These are phyloP conservation scores for Diutina catenulata DNA, from an alignment of 1,139 yeast genomes.

Conservation along the genomic window DNA sequence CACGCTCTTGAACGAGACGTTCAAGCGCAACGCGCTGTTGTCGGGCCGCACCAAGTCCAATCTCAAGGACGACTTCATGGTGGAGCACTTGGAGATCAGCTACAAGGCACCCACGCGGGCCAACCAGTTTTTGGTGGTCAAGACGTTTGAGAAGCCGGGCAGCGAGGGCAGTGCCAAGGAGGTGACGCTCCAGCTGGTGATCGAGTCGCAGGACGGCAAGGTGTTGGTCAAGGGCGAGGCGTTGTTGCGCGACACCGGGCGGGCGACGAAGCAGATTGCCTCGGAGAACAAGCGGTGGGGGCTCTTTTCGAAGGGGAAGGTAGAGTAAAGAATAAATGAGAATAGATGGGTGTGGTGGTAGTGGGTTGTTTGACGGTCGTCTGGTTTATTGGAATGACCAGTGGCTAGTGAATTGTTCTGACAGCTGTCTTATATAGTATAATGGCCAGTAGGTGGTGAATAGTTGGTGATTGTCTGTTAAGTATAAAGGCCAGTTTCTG, in stretches of 20 bases:
- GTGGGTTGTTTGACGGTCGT: too few species aligned
- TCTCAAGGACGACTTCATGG: constrained; percentile 30
- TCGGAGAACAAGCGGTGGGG: not conserved
- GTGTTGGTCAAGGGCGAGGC: constrained; percentile 28
- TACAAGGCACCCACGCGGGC: constrained; percentile 72
- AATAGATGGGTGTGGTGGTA: too few species aligned
- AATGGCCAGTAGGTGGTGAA: too few species aligned
- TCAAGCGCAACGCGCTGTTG: constrained; percentile 44
- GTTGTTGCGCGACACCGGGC: constrained; percentile 26
- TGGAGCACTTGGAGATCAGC: constrained; percentile 38
- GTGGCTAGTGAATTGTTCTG: too few species aligned
- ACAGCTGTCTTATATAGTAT: too few species aligned
- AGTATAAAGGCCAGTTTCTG: too few species aligned
- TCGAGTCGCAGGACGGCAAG: constrained; percentile 26
- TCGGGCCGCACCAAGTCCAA: constrained; percentile 16
- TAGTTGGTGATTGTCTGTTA: too few species aligned
- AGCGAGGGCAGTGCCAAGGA: constrained; percentile 16
- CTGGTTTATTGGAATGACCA: too few species aligned
- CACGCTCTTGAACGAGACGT: constrained; percentile 41
- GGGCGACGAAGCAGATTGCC: constrained; percentile 13
- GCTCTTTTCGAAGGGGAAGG: not conserved
- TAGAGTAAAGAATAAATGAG: too few species aligned
- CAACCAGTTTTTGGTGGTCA: constrained; percentile 63
- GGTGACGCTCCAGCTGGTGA: constrained; percentile 19
- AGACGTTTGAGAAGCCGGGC: constrained; percentile 28